These are phyloP conservation scores for Syncephalastrum sp. DNA, from an alignment of 371 early-diverging fungal genomes.

Conservation along the genomic window DNA sequence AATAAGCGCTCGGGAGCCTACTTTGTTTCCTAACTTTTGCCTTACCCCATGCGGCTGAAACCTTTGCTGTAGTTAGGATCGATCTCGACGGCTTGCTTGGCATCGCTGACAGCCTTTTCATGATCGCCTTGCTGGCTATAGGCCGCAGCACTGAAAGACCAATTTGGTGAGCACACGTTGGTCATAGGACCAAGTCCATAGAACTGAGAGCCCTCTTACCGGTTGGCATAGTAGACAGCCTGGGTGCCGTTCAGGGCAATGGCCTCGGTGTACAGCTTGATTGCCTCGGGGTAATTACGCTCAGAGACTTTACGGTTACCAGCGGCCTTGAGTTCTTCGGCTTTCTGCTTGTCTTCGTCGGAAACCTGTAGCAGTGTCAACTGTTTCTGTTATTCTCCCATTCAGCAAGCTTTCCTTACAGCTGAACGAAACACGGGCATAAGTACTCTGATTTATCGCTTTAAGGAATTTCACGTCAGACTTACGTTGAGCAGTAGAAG, in stretches of 20 bases:
- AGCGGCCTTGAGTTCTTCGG: constrained; percentile 83
- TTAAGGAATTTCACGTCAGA: constrained; percentile 1
- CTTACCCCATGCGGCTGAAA: constrained; percentile 89
- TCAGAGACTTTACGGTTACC: constrained; percentile 84
- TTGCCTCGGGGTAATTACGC: constrained; percentile 83
- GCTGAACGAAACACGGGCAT: constrained; percentile 1
- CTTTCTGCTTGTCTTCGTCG: constrained; percentile 71
- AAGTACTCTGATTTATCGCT: too few relatives aligned
- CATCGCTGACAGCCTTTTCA: constrained; percentile 85
- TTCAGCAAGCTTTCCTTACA: not conserved
- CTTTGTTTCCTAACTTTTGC: not conserved
- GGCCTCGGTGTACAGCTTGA: constrained; percentile 87
- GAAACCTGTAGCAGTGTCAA: constrained; percentile 19
- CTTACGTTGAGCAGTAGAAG: constrained; percentile 19
- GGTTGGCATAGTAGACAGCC: constrained; percentile 94
- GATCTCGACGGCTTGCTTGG: constrained; percentile 78
- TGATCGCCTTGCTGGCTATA: constrained; percentile 87
- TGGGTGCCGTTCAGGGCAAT: constrained; percentile 80
- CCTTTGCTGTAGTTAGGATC: constrained; percentile 91
- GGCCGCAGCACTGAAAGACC: constrained; percentile 84
- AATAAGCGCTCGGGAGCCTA: not conserved
- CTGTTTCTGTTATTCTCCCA: not conserved
- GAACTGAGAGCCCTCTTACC: constrained; percentile 46
- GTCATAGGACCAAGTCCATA: too few relatives aligned
- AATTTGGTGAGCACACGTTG: not conserved